Evolutionary conservation across 2,329 filamentous ascomycete species (phyloP), one percentile per base, ranked within the genome.

Genomic region (Helicocarpus griseus): DNA sequence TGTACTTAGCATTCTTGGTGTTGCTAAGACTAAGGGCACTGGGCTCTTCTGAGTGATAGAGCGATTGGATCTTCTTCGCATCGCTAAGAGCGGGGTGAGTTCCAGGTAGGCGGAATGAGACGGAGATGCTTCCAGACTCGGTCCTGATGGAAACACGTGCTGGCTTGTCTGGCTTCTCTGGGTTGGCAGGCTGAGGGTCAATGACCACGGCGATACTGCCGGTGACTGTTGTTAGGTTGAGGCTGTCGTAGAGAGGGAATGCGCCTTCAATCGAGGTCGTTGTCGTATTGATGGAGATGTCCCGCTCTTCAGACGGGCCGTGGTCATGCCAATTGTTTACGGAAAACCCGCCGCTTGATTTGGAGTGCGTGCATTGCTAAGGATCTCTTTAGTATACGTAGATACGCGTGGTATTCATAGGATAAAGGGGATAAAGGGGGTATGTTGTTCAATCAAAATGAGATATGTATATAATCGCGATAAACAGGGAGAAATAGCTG

Each of bases 201-300:
- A 68, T 56, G 19, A 52, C 56, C 9, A 67, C 58, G 14, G 52
- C 52, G 38, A 68, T 64, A 35, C 56, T 58, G 29, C 66, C 66
- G 2, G 61, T 60, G 3, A 54, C 61, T 4, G 66, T 68, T 2
- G 56, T 59, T 11, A 69, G 54, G 21, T 60, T 57, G 4, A 69
- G 57, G 0, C 63, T 54, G 38, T 69, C 66, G 43, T 63, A 64
- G 9, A 69, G 59, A 14, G 61, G 59, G 44, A 62, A 68, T 8
- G 51, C 56, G 14, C 65, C 66, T 17, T 48, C 52, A 46, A 69
- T 64, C 9, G 56, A 53, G 4, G 50, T 50, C 28, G 53, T 54
- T 1, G 49, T 53, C 24, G 57, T 53, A 11, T 61, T 43, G 44
- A 61, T 33, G 5, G 56, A 48, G 24, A 61, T 61, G 35, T 59